Conservation (phyloP, 106 monocot genomes). For the Dendrobium catenatum region DNA sequence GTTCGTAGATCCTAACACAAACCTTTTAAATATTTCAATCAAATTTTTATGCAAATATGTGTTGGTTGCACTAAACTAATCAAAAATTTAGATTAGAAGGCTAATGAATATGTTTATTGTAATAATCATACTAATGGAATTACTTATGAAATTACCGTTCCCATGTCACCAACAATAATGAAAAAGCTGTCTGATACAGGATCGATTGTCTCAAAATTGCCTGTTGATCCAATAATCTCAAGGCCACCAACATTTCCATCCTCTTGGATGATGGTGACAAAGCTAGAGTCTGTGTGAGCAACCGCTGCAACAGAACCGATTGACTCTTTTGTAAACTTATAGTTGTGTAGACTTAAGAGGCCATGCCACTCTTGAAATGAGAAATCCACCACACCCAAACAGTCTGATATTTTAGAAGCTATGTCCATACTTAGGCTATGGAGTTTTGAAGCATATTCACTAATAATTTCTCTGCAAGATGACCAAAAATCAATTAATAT, state of each 20-base stretch:
- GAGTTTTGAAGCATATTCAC: constrained; percentile 24
- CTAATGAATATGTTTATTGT: too few species aligned
- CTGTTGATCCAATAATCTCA: constrained; percentile 32
- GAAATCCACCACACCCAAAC: constrained; percentile 24
- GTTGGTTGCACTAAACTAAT: too few species aligned
- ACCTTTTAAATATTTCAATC: too few species aligned
- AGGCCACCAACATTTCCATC: constrained; percentile 53
- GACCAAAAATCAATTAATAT: neutral
- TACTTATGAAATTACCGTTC: too few species aligned
- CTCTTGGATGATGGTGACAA: constrained; percentile 58
- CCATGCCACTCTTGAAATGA: constrained; percentile 35
- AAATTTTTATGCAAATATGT: too few species aligned
- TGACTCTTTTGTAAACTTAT: constrained; percentile 28
- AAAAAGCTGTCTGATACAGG: constrained; percentile 40
- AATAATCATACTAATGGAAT: too few species aligned
- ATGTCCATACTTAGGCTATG: constrained; percentile 24
- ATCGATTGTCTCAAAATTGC: constrained; percentile 30
- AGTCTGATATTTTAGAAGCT: constrained; percentile 31
- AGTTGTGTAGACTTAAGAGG: constrained; percentile 48
- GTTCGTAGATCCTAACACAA: too few species aligned
- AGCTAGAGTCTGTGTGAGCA: constrained; percentile 45
- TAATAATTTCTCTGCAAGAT: constrained; percentile 28
- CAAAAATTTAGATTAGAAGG: too few species aligned
- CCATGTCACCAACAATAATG: constrained; percentile 46
- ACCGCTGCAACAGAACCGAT: constrained; percentile 36